Base-by-base conservation (phyloP, 1,139 yeast species). In the Blastobotrys indianensis region DNA sequence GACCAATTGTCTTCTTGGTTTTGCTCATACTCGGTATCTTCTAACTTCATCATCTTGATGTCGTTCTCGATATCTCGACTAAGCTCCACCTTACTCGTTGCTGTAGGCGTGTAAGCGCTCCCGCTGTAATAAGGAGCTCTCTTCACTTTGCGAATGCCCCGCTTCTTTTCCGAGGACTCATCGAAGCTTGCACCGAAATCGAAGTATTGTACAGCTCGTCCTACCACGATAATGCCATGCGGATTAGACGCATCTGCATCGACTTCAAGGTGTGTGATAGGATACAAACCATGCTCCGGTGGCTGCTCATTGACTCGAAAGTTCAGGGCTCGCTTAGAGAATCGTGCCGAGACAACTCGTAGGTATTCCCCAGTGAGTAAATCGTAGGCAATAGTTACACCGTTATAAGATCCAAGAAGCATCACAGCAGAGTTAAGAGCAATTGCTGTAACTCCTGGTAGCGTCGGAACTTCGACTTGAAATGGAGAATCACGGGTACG, bases 401-500 rank as follows among this genome's bases (percentile, higher is more conserved):
- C 92, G 53, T 80, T 75, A 54, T 73, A 75, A 1, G 85, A 84
- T 0, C 85, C 84, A 2, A 80, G 68, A 1, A 80, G 69, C 5
- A 82, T 65, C 2, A 82, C 73, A 16, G 62, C 52, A 0, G 73
- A 59, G 46, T 69, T 71, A 32, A 52, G 67, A 43, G 63, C 77
- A 55, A 66, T 70, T 56, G 59, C 75, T 42, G 48, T 71, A 64
- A 60, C 72, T 48, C 51, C 70, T 51, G 48, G 72, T 53, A 42
- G 61, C 45, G 16, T 11, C 1, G 53, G 51, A 9, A 47, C 40
- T 12, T 41, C 50, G 31, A 55, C 57, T 56, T 56, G 66, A 54
- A 54, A 58, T 1, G 58, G 57, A 0, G 69, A 69, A 42, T 38
- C 50, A 44, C 56, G 61, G 40, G 43, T 53, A 44, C 55, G 51